phyloP scores from a whole-genome alignment of 106 monocot genomes.

The Narthecium ossifragum region DNA sequence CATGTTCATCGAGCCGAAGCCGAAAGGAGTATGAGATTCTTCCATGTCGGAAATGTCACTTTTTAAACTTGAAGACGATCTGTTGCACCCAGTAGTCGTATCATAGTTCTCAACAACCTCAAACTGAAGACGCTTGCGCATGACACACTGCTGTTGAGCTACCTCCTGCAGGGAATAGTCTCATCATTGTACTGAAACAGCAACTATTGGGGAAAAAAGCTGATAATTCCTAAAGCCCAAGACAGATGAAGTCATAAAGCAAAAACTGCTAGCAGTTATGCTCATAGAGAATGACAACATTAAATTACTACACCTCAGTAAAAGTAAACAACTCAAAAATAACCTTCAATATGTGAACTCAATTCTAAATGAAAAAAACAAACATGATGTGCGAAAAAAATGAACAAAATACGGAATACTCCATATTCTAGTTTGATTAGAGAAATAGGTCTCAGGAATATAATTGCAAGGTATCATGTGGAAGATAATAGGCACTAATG shows the following conservation, averaged over 20 bases:
- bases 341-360: background rate
- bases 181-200: constrained; percentile 9
- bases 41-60: constrained; percentile 9
- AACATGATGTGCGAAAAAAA: background rate
- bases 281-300: background rate
- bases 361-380: background rate
- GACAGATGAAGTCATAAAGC: background rate
- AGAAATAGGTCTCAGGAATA: too few species aligned
- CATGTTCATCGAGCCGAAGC: too few species aligned
- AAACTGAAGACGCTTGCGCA: constrained; percentile 62
- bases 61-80: background rate
- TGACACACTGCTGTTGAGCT: constrained; percentile 32
- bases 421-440: too few species aligned
- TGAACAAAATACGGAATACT: too few species aligned
- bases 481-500: too few species aligned
- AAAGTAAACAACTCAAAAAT: background rate
- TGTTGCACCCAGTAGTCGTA: constrained; percentile 1
- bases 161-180: constrained; percentile 33
- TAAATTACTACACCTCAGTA: background rate
- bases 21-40: constrained; percentile 9
- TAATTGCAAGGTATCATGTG: too few species aligned
- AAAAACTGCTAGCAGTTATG: background rate
- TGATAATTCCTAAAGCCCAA: too few species aligned
- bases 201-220: too few species aligned
- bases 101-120: constrained; percentile 27